A percentile compares a stretch with the other conserved stretches of the same genome.
Evolutionary conservation across 2,329 filamentous ascomycete species (phyloP).

Genomic region (Trichoderma sp.): DNA sequence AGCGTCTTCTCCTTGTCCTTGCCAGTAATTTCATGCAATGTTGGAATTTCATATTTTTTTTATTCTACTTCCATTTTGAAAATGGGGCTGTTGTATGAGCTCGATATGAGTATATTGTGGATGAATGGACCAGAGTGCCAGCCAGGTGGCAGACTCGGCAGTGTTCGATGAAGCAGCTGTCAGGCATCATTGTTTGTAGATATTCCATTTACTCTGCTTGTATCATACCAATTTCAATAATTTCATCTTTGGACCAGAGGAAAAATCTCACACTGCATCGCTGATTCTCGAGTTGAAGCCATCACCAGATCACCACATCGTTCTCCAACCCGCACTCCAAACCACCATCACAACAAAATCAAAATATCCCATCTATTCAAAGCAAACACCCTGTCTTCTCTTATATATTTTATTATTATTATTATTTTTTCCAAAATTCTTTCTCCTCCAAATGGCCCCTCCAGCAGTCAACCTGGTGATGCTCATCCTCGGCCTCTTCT

Average conservation of each 20-base stretch:
- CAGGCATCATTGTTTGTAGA: neutral
- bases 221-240: too few relatives aligned
- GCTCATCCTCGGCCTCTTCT: slow-evolving; percentile 25
- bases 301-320: neutral
- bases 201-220: too few relatives aligned
- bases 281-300: neutral
- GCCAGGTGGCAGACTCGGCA: neutral
- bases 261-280: too few relatives aligned
- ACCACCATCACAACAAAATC: neutral
- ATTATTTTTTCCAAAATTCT: neutral
- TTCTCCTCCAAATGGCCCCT: slow-evolving; percentile 26
- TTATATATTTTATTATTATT: neutral
- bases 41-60: neutral
- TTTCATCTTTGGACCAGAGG: neutral
- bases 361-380: neutral
- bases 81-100: neutral
- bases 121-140: neutral
- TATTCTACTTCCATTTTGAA: rapidly evolving
- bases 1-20: neutral
- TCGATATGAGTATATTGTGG: rapidly evolving
- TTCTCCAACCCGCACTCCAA: neutral
- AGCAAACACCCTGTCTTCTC: too few relatives aligned
- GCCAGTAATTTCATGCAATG: neutral
- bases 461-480: slow-evolving; percentile 25
- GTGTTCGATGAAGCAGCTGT: neutral